These are phyloP conservation scores for Vigna radiata DNA, from an alignment of 306 rosid species.

Conservation along the genomic window DNA sequence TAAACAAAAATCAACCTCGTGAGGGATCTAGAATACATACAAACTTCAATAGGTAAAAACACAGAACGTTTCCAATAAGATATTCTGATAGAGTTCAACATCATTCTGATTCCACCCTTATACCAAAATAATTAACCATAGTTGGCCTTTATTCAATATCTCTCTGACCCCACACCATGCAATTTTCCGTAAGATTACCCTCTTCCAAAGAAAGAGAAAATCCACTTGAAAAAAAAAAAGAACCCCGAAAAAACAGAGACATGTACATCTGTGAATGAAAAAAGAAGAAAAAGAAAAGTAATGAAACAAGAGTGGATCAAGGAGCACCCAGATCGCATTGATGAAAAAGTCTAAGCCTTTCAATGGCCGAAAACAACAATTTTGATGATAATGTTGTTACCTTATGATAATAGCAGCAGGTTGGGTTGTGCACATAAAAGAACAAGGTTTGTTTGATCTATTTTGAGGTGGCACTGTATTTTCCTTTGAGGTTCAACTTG, in stretches of 20 bases:
- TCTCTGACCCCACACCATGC: conserved; percentile 11
- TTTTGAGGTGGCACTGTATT: conserved; percentile 22
- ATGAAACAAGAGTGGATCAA: conserved; percentile 48
- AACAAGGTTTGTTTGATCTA: conserved; percentile 32
- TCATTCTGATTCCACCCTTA: conserved; percentile 16
- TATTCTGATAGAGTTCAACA: conserved; percentile 26
- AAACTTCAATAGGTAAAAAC: background rate
- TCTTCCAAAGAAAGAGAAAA: background rate
- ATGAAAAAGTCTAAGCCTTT: conserved; percentile 22
- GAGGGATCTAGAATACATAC: conserved; percentile 49
- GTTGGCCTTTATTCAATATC: conserved; percentile 26
- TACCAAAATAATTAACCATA: conserved; percentile 19
- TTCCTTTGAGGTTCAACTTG: conserved; percentile 8
- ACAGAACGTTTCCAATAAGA: conserved; percentile 26
- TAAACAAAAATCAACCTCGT: conserved; percentile 45
- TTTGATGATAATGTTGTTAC: conserved; percentile 43
- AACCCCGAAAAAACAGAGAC: background rate
- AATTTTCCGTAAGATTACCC: background rate
- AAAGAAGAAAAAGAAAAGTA: background rate
- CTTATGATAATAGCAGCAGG: conserved; percentile 38
- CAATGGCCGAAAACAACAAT: conserved; percentile 33
- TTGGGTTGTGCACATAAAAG: conserved; percentile 24
- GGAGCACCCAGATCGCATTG: conserved; percentile 36
- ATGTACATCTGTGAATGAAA: too few relatives aligned
- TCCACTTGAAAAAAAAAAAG: background rate